These are phyloP conservation scores for Eudorina sp. DNA, from an alignment of 139 green algal species.

Conservation along the genomic window DNA sequence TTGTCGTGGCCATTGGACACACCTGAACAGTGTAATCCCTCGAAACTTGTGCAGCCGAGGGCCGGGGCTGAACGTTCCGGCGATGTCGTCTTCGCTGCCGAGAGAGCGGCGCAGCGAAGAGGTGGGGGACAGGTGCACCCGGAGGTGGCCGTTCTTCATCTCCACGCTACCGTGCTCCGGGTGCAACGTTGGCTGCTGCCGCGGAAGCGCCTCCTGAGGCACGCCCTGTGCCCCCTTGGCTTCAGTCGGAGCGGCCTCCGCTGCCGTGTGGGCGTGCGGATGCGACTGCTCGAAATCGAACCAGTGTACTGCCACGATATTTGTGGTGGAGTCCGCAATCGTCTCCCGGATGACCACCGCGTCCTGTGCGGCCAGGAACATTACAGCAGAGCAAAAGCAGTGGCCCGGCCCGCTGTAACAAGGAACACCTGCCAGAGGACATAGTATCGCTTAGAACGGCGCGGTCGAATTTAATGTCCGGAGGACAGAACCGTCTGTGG, in stretches of 20 bases:
- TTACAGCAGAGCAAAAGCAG: no score
- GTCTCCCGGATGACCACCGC: slow-evolving; percentile 39
- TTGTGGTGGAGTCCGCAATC: slow-evolving; percentile 46
- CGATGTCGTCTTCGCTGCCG: slow-evolving; percentile 32
- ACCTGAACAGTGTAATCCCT: slow-evolving; percentile 49
- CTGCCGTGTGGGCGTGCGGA: neutral
- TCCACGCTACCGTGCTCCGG: slow-evolving; percentile 46
- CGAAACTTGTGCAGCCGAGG: slow-evolving; percentile 40
- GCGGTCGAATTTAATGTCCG: no score
- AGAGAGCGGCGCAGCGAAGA: neutral
- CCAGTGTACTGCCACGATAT: slow-evolving; percentile 45
- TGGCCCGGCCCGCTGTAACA: no score
- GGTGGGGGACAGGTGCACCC: slow-evolving; percentile 30
- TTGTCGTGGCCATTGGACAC: neutral
- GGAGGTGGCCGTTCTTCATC: slow-evolving; percentile 31
- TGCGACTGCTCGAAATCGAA: slow-evolving; percentile 27
- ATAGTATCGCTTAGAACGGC: no score
- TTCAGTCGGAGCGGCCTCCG: neutral
- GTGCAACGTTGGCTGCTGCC: slow-evolving; percentile 20
- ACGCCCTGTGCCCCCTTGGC: neutral
- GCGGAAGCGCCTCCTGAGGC: slow-evolving; percentile 2
- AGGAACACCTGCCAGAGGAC: no score
- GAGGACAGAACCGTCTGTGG: no score
- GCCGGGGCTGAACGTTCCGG: neutral
- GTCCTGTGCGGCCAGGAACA: slow-evolving; percentile 27